Evolutionary conservation across 495 filamentous ascomycete genomes (phyloP), one percentile per base, ranked within the genome.

Genomic region (Xylaria sp.): DNA sequence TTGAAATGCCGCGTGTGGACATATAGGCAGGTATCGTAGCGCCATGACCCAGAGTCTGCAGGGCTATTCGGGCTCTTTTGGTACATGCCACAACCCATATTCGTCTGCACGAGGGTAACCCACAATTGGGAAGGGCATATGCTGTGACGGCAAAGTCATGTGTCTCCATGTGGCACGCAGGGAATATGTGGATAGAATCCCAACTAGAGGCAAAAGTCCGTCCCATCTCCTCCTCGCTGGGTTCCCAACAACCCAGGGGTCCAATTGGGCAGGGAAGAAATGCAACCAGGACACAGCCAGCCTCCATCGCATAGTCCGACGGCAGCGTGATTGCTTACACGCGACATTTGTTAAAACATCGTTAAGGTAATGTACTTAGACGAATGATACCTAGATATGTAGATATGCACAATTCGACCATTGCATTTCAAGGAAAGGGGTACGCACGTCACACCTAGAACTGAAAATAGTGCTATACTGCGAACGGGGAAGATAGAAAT

Each of bases 141-240:
- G 29, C 50, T n/a, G 29, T 15, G 21, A 57, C 35, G 21, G 43
- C 44, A 24, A 44, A 33, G 67, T 61, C 50, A 59, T 59, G 55
- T 69, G 15, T 29, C 41, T 59, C 53, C 67, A 69, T 61, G 67
- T 69, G 67, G 67, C 41, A 62, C 11, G n/a, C 66, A 61, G 67
- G 67, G 35, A 62, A 59, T 48, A 41, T 55, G 62, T 53, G 64
- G n/a, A 55, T 53, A 55, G 21, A 52, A 8, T 19, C 57, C 29
- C 14, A 5, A 46, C 21, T 31, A n/a, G 43, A 61, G 53, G 17
- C 9, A 43, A 7, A 17, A 15, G 17, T 62, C 29, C 31, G 57
- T 40, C 67, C 48, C 57, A 8, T 69, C 57, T 61, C 67, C n/a
- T 57, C 48, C 53, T 61, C 37, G 48, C 48, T 35, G 40, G 17